phyloP scores from a whole-genome alignment of 1,139 yeast genomes.

The Scheffersomyces segobiensis region DNA sequence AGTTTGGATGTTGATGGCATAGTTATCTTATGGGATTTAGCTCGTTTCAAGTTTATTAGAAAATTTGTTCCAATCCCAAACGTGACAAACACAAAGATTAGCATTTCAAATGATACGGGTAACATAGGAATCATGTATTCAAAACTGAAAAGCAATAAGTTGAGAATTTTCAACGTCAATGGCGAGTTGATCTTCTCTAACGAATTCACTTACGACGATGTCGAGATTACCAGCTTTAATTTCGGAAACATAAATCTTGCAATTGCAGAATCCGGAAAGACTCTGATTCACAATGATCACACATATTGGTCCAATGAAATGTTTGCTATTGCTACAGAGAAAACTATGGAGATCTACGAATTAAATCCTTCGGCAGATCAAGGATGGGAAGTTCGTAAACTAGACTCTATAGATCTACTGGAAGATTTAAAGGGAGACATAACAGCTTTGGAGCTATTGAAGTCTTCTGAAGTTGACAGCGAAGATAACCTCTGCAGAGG shows the following conservation, averaged over 20 bases:
- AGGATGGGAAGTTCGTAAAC: conserved; percentile 24
- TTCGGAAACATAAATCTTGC: conserved; percentile 37
- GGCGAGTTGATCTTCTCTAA: conserved; percentile 42
- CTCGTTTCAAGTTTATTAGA: conserved; percentile 50
- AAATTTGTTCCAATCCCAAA: conserved; percentile 25
- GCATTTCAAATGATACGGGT: conserved; percentile 59
- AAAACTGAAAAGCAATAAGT: conserved; percentile 12
- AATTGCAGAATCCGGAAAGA: conserved; percentile 25
- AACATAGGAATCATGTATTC: conserved; percentile 41
- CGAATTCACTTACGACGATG: conserved; percentile 14
- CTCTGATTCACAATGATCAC: conserved; percentile 27
- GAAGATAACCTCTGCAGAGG: conserved; percentile 42
- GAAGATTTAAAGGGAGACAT: conserved; percentile 6
- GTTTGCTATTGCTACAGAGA: conserved; percentile 26
- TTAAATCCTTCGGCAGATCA: conserved; percentile 15
- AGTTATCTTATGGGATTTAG: conserved; percentile 60
- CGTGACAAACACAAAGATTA: conserved; percentile 19
- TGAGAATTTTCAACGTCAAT: conserved; percentile 53
- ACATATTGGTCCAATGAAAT: conserved; percentile 42
- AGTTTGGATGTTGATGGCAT: conserved; percentile 53
- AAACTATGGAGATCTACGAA: conserved; percentile 26
- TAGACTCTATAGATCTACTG: conserved; percentile 19
- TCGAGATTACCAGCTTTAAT: conserved; percentile 20
- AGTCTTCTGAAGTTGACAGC: conserved; percentile 31
- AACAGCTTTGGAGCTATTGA: conserved; percentile 23